These are phyloP conservation scores for Phytophthora nicotianae DNA, from an alignment of 352 stramenopile species.

Conservation along the genomic window DNA sequence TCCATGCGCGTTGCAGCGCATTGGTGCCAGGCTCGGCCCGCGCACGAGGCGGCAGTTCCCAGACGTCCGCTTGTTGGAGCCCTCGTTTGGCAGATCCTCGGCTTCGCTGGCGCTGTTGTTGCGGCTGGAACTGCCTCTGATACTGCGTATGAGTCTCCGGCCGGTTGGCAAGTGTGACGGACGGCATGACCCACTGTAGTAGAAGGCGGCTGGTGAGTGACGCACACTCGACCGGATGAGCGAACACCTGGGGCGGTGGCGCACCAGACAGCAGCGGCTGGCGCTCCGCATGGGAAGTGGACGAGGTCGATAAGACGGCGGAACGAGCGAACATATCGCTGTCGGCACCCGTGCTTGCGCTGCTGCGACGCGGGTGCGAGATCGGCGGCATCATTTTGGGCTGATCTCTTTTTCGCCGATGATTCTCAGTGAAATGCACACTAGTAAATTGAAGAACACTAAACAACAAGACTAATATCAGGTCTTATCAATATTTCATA, in stretches of 20 bases:
- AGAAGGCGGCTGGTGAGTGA: constrained; percentile 48
- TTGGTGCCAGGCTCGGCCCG: constrained; percentile 54
- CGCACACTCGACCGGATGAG: constrained; percentile 48
- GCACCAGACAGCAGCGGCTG: constrained; percentile 43
- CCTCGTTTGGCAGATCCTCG: constrained; percentile 39
- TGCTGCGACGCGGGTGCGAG: constrained; percentile 15
- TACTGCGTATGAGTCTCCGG: constrained; percentile 30
- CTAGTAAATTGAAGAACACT: no score
- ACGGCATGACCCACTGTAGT: constrained; percentile 54
- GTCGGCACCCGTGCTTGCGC: constrained; percentile 10
- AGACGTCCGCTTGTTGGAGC: constrained; percentile 64
- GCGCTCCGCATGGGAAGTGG: constrained; percentile 16
- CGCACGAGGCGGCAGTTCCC: constrained; percentile 51
- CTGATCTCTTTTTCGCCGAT: background rate
- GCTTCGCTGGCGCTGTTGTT: constrained; percentile 5
- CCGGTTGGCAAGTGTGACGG: constrained; percentile 44
- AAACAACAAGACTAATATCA: no score
- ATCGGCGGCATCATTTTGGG: constrained; percentile 16
- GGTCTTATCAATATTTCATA: no score
- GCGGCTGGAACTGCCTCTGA: constrained; percentile 20
- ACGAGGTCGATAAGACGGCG: constrained; percentile 21
- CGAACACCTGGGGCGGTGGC: constrained; percentile 37
- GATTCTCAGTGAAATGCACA: no score
- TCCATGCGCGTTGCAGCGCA: constrained; percentile 63
- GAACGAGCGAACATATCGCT: constrained; percentile 18